Conservation (phyloP, 2,329 filamentous ascomycete species). For the Albophoma yamanashiensis region DNA sequence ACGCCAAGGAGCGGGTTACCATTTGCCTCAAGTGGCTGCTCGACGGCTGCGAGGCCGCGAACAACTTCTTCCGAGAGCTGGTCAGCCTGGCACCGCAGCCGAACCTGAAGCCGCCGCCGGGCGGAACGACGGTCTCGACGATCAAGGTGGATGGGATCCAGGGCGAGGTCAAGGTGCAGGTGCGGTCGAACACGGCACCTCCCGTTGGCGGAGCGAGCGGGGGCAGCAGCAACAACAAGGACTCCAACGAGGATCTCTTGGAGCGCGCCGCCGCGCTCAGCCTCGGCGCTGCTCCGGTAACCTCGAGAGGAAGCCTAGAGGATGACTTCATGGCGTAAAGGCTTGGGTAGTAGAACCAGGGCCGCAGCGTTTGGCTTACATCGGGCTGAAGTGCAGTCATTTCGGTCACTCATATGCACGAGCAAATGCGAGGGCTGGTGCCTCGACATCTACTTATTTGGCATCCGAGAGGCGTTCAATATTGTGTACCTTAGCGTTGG, state of each 20-base stretch:
- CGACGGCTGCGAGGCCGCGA: constrained; percentile 64
- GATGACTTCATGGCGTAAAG: constrained; percentile 34
- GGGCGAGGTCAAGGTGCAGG: constrained; percentile 45
- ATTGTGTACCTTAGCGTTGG: background rate
- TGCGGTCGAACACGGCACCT: constrained; percentile 24
- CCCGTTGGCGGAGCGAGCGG: constrained; percentile 8
- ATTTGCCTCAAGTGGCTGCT: constrained; percentile 79
- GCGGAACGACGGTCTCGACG: constrained; percentile 26
- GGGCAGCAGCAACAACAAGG: constrained; percentile 11
- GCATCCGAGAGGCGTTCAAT: background rate
- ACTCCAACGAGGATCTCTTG: constrained; percentile 23
- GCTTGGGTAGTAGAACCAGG: too few relatives aligned
- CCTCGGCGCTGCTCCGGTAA: constrained; percentile 14
- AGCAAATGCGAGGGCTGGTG: background rate
- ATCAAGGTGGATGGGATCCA: constrained; percentile 44
- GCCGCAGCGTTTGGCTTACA: too few relatives aligned
- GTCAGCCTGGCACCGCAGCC: constrained; percentile 33
- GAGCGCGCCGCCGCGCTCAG: constrained; percentile 31
- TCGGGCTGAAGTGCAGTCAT: background rate
- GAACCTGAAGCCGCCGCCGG: constrained; percentile 22
- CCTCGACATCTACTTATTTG: background rate
- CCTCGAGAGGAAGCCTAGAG: constrained; percentile 20
- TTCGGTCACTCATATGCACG: background rate
- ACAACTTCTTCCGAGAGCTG: constrained; percentile 58
- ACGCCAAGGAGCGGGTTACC: constrained; percentile 83